Base-by-base conservation (phyloP, 495 filamentous ascomycete species). In the Cercophora samala region DNA sequence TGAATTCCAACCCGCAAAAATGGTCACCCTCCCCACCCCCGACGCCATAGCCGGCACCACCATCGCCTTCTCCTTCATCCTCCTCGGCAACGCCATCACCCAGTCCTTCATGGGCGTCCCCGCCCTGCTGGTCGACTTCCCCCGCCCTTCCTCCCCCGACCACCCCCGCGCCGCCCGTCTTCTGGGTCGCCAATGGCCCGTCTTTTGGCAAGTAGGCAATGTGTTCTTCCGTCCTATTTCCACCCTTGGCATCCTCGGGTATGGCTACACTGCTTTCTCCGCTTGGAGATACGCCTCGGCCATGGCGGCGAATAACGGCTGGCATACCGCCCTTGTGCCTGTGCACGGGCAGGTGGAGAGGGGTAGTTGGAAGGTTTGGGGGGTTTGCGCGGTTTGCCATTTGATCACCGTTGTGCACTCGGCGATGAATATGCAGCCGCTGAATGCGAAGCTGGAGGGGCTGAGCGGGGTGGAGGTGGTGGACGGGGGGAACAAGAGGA, bases 81-180 rank as follows among this genome's bases (percentile, higher is more conserved):
- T 73, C 60, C 26, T 17, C 51, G 5, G 81, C 19, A 84, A 84
- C 71, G 82, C 81, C 5, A 79, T 84, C 60, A 83, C 82, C 8
- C 80, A 84, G 74, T 82, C 81, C 52, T 81, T 79, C 73, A 84
- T 82, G 81, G 79, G 78, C 25, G 76, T 82, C 37, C 82, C 81
- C 4, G 81, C 80, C 19, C 72, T 81, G 15, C 74, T 84, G 19
- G 74, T 81, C 58, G 76, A 81, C 72, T 83, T 83, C 73, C 81
- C 82, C 21, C 60, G 70, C 8, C 74, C 80, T 17, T 72, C 75
- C 2, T 76, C 78, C 15, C 73, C 79, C 0, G 70, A 75, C 0
- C 78, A 83, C 68, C 65, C 76, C 2, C 68, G 68, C 5, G 75
- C 79, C 67, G 77, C 80, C 19, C 71, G 71, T 46, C 73, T 80